Evolutionary conservation across 2,329 filamentous ascomycete species (phyloP), one percentile per base, ranked within the genome.

Genomic region (Pseudogymnoascus sp.): DNA sequence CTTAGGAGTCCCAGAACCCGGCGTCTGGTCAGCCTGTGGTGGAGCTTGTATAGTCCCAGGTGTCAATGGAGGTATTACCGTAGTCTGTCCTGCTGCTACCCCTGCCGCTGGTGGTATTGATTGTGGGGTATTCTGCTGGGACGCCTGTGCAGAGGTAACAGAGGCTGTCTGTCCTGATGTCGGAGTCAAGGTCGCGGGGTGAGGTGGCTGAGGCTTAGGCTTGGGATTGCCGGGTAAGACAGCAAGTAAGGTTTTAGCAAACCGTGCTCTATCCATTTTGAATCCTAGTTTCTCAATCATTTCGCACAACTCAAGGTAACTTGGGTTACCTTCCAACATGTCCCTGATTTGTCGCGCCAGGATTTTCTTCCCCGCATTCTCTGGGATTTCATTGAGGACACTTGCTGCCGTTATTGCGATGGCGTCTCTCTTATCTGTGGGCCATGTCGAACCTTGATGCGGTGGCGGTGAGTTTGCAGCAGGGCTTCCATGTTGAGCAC

Each of bases 221-320:
- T 19, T 56, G n/a, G 46, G 4, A 33, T 16, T 16, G 14, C 46
- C 10, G 1, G 46, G 46, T 56, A 60, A 26, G 24, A 60, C 16
- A 60, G 43, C 35, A 14, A 62, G 38, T 33, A 64, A 59, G 6
- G 63, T 46, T 53, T 41, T 64, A 22, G 61, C 63, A 60, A 64
- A 61, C 26, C 37, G 62, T 26, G 50, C 24, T 24, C 61, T 33
- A 46, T 64, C 63, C 46, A 64, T 37, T 19, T 24, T 63, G 14
- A 64, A 63, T 7, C 63, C 63, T 4, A 63, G 24, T 16, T 43
- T 26, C 37, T 64, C 63, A 37, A 64, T 63, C 63, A 63, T 64
- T 43, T 63, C 63, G 46, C 63, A 64, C 14, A 64, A 31, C 46
- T 63, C 61, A 37, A 60, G 7, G 28, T 64, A 64, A 35, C 61